Conservation (phyloP, 805 yeast species). For the Saccharomycopsis sp. region DNA sequence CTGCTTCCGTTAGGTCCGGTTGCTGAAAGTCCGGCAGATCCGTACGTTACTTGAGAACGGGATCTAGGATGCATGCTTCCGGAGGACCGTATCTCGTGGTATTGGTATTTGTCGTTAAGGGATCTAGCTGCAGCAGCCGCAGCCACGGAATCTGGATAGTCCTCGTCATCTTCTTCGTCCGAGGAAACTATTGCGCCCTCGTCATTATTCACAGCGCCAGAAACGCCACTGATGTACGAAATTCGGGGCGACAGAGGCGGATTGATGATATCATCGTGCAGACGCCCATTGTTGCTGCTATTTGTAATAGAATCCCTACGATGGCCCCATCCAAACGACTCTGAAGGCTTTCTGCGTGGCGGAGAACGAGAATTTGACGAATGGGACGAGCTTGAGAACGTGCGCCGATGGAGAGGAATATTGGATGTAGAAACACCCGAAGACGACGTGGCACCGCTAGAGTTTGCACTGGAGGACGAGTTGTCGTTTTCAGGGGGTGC, state of each 20-base stretch:
- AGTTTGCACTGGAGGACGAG: too few species aligned
- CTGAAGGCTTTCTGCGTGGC: conserved; percentile 15
- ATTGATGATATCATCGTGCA: not conserved
- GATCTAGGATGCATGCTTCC: conserved; percentile 11
- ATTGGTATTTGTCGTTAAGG: conserved; percentile 16
- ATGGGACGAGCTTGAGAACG: not conserved
- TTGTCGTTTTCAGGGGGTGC: not conserved
- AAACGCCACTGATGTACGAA: conserved; percentile 4
- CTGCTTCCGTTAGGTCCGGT: not conserved
- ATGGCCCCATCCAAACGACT: conserved; percentile 19
- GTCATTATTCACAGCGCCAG: conserved; percentile 29
- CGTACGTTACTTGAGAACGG: conserved; percentile 13
- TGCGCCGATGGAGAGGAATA: not conserved
- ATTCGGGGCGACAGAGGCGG: conserved; percentile 12
- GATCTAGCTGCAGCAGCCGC: conserved; percentile 29
- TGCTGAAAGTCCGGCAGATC: not conserved
- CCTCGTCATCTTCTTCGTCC: conserved; percentile 29
- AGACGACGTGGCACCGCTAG: conserved; percentile 17
- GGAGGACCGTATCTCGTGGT: conserved; percentile 16
- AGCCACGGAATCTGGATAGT: conserved; percentile 29
- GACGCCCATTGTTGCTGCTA: conserved; percentile 4
- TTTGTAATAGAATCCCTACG: conserved; percentile 18
- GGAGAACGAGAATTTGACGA: conserved; percentile 7
- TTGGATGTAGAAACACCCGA: conserved; percentile 32
- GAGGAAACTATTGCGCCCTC: conserved; percentile 33